phyloP scores from a whole-genome alignment of 495 filamentous ascomycete species.

The Aspergillus leporis region DNA sequence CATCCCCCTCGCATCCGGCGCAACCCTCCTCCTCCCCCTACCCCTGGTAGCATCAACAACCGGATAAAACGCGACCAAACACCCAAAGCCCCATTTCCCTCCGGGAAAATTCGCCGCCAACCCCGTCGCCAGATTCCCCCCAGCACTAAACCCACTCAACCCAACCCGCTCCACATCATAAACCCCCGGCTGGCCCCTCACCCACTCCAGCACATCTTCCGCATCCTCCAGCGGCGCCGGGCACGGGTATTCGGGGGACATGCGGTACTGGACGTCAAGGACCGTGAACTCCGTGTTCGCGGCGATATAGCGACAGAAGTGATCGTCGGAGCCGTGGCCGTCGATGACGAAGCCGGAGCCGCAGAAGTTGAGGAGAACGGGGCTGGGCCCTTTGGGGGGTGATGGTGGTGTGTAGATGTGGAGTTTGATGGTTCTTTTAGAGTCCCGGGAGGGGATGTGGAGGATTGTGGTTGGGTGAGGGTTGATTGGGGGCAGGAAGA shows the following conservation, averaged over 20 bases:
- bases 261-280: conserved; percentile 60
- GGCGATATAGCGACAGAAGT: conserved; percentile 28
- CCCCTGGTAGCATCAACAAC: conserved; percentile 16
- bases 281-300: conserved; percentile 24
- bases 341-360: conserved; percentile 33
- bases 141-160: conserved; percentile 14
- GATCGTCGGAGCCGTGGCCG: conserved; percentile 33
- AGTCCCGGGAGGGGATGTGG: conserved; percentile 31
- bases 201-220: conserved; percentile 27
- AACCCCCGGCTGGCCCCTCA: neutral
- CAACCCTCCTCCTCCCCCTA: neutral
- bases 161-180: neutral
- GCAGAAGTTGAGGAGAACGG: conserved; percentile 34
- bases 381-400: conserved; percentile 8
- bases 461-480: conserved; percentile 20
- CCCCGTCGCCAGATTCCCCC: conserved; percentile 24
- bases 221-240: conserved; percentile 69
- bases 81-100: conserved; percentile 22
- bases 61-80: conserved; percentile 27
- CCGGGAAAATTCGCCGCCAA: conserved; percentile 18
- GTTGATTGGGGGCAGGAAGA: neutral
- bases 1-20: neutral
- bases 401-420: conserved; percentile 25
- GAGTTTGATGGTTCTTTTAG: conserved; percentile 28
- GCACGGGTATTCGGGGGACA: conserved; percentile 70